Percentiles rank a stretch among this genome's conserved stretches.
Conservation (phyloP, 2,329 filamentous ascomycete species). For the Fusarium robinianum region DNA sequence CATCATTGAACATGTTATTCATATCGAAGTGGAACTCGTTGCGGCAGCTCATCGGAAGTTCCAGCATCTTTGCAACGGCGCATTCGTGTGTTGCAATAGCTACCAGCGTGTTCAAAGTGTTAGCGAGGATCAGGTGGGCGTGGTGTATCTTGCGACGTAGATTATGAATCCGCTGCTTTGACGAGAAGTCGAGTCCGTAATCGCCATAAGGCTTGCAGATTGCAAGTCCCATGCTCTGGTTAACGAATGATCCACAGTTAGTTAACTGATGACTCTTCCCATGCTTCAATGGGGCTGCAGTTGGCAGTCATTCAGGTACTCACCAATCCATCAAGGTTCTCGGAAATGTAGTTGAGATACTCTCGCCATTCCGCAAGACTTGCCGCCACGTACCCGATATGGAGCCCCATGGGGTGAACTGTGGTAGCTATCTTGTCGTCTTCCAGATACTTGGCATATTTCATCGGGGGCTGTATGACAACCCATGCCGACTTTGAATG, state of each 20-base stretch:
- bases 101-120: not conserved
- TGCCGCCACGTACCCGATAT: not conserved
- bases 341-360: not conserved
- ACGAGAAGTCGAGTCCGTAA: not conserved
- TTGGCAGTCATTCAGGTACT: not conserved
- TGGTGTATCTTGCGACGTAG: too few species aligned
- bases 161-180: not conserved
- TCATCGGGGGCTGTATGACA: too few species aligned
- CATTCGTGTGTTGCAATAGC: not conserved
- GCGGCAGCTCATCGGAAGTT: too few species aligned
- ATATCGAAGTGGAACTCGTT: too few species aligned
- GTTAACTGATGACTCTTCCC: too few species aligned
- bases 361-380: not conserved
- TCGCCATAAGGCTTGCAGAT: not conserved
- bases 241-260: too few species aligned
- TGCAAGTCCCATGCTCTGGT: not conserved
- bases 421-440: not conserved
- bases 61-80: not conserved
- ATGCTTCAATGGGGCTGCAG: too few species aligned
- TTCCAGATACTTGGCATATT: too few species aligned
- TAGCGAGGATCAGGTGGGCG: too few species aligned
- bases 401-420: not conserved
- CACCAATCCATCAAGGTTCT: not conserved
- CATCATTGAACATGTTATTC: too few species aligned
- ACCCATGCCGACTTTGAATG: not conserved